These are phyloP conservation scores for Lagerstroemia speciosa DNA, from an alignment of 345 rosid genomes.

Conservation along the genomic window DNA sequence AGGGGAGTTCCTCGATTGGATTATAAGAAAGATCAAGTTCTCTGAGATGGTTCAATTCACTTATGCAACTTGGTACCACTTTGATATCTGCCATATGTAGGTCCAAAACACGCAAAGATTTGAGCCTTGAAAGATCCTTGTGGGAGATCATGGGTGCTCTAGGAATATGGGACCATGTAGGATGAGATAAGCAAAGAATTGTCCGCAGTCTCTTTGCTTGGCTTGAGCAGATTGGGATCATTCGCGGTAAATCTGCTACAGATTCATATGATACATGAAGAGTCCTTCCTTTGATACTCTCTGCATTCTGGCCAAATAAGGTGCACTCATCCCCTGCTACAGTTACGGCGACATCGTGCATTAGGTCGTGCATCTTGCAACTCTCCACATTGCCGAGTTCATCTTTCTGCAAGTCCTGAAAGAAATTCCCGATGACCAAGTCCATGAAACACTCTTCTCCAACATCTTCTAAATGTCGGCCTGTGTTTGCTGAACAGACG, in stretches of 20 bases:
- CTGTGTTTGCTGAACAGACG: neutral
- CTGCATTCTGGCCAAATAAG: neutral
- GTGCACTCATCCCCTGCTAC: slow-evolving; percentile 1
- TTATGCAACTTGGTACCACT: neutral
- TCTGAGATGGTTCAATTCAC: slow-evolving; percentile 15
- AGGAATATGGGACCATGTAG: neutral
- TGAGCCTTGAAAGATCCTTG: slow-evolving; percentile 4
- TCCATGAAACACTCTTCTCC: neutral
- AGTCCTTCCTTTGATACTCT: neutral
- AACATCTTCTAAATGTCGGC: slow-evolving; percentile 3
- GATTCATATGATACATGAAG: neutral
- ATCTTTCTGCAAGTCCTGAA: slow-evolving; percentile 15
- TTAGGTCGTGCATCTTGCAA: slow-evolving; percentile 11
- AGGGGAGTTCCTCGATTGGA: slow-evolving; percentile 3
- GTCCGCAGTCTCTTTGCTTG: neutral
- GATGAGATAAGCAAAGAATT: neutral
- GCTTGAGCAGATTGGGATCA: neutral
- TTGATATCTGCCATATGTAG: slow-evolving; percentile 1
- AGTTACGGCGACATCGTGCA: slow-evolving; percentile 4
- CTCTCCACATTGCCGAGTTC: slow-evolving; percentile 6
- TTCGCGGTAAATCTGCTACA: neutral
- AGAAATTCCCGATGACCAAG: slow-evolving; percentile 10
- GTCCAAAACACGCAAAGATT: slow-evolving; percentile 6
- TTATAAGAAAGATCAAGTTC: slow-evolving; percentile 11
- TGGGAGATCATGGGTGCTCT: neutral